Evolutionary conservation across 768 basidiomycete genomes (phyloP).

Genomic region (Russula dissimulans): DNA sequence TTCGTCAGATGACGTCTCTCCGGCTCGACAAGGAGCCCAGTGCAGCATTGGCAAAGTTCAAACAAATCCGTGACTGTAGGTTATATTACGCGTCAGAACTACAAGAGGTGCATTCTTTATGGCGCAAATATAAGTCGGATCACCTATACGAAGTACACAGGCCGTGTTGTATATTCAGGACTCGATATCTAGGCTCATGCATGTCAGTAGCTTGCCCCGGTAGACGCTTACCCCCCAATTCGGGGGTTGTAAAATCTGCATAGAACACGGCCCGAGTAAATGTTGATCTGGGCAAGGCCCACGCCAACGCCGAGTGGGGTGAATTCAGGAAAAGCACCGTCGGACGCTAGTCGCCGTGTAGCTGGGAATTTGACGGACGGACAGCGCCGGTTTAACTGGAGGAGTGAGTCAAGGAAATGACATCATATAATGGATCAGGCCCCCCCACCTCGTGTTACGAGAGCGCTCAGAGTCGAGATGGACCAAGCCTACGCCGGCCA

Average conservation of each 20-base stretch:
- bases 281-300: slow-evolving; percentile 75
- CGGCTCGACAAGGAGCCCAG: slow-evolving; percentile 40
- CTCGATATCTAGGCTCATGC: slow-evolving; percentile 41
- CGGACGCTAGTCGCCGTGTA: slow-evolving; percentile 53
- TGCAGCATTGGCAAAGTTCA: slow-evolving; percentile 60
- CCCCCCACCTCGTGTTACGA: neutral
- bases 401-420: neutral
- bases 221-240: slow-evolving; percentile 42
- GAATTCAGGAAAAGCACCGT: slow-evolving; percentile 49
- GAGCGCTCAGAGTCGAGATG: slow-evolving; percentile 37
- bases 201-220: neutral
- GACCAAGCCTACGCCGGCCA: slow-evolving; percentile 27
- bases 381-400: slow-evolving; percentile 52
- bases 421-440: no score
- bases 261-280: slow-evolving; percentile 90
- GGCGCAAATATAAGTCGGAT: slow-evolving; percentile 14
- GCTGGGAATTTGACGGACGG: slow-evolving; percentile 69
- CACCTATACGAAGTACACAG: slow-evolving; percentile 69
- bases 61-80: slow-evolving; percentile 74
- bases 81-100: slow-evolving; percentile 79
- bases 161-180: slow-evolving; percentile 53
- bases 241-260: slow-evolving; percentile 65
- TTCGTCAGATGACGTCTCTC: slow-evolving; percentile 47
- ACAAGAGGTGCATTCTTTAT: neutral
- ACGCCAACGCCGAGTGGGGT: slow-evolving; percentile 79